A percentile compares a stretch with the other conserved stretches of the same genome.
phyloP scores from a whole-genome alignment of 768 basidiomycete genomes.

The Sarcodon sp. region DNA sequence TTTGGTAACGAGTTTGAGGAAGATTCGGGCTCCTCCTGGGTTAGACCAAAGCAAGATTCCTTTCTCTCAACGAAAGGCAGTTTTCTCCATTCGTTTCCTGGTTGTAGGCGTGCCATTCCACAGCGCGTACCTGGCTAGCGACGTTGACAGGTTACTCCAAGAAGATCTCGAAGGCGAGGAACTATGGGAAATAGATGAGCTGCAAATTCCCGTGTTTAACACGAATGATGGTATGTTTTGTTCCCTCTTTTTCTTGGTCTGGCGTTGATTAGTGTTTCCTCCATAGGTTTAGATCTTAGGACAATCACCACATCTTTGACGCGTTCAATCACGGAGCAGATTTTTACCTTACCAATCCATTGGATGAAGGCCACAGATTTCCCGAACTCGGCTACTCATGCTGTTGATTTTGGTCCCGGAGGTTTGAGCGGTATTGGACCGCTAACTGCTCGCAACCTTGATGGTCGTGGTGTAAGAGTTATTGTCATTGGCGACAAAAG shows the following conservation, averaged over 20 bases:
- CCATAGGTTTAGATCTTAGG: conserved; percentile 76
- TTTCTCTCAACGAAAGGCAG: conserved; percentile 87
- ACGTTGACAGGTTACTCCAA: conserved; percentile 62
- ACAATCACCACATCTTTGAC: conserved; percentile 58
- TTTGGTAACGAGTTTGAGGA: conserved; percentile 81
- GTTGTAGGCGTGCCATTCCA: conserved; percentile 97
- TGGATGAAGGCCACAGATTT: conserved; percentile 82
- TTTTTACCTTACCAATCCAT: conserved; percentile 90
- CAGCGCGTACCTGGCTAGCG: conserved; percentile 68
- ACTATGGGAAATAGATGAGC: conserved; percentile 54
- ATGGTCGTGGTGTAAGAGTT: conserved; percentile 87
- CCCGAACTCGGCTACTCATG: conserved; percentile 85
- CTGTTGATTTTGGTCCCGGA: conserved; percentile 94
- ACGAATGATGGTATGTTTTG: conserved; percentile 77
- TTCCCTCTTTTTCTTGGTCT: conserved; percentile 15
- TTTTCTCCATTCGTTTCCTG: conserved; percentile 87
- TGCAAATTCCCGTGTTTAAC: conserved; percentile 80
- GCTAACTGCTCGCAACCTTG: conserved; percentile 79
- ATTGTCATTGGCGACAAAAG: conserved; percentile 86
- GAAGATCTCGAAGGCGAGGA: conserved; percentile 71
- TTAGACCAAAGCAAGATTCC: conserved; percentile 90
- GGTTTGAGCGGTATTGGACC: conserved; percentile 89
- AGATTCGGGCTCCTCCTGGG: conserved; percentile 77
- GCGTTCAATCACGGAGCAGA: conserved; percentile 82
- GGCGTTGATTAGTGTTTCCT: conserved; percentile 3